Base-by-base conservation (phyloP, 768 basidiomycete genomes). In the Amanita inopinata region DNA sequence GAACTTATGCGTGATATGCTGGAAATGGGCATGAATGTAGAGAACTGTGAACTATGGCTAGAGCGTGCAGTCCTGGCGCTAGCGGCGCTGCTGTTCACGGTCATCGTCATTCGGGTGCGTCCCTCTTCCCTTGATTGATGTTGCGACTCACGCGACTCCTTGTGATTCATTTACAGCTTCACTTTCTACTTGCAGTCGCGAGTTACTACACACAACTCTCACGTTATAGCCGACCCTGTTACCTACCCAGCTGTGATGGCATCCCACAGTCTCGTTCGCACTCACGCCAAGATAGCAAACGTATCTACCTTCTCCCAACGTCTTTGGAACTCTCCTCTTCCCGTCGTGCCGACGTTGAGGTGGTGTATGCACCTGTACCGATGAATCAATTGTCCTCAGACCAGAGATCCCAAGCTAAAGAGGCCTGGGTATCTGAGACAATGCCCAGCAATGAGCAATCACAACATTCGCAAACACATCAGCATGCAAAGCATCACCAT, bases 31-130 rank as follows among this genome's bases (percentile, higher is more conserved):
- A 65, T 88, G 52, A 83, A 71, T 51, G 60, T 83, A 32, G 85
- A 88, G 60, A 85, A 86, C 49, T 89, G 87, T 56, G 86, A 89
- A 54, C 69, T 72, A 45, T 85, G 81, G 80, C 70, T 86, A 35
- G 83, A 81, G 55, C 69, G 76, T 30, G 80, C 74, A 5, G 69
- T 79, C 23, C 56, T 82, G 46, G 78, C 65, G 0, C 66, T 75
- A 24, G 62, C 85, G 36, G 75, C 68, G 1, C 56, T 77, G 33
- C 70, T 82, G 61, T 65, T 76, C 33, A 61, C 85, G 25, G 56
- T 83, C 47, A 72, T 81, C 43, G 69, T 83, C 51, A 58, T 85
- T 40, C 68, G 83, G 50, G 84, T 87, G 56, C 59, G 79, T 67
- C 11, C 22, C 32, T 2, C 30, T 46, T 28, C 22, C 33, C 18